Base-by-base conservation (phyloP, 2,329 filamentous ascomycete genomes). In the Geosmithia putterillii region DNA sequence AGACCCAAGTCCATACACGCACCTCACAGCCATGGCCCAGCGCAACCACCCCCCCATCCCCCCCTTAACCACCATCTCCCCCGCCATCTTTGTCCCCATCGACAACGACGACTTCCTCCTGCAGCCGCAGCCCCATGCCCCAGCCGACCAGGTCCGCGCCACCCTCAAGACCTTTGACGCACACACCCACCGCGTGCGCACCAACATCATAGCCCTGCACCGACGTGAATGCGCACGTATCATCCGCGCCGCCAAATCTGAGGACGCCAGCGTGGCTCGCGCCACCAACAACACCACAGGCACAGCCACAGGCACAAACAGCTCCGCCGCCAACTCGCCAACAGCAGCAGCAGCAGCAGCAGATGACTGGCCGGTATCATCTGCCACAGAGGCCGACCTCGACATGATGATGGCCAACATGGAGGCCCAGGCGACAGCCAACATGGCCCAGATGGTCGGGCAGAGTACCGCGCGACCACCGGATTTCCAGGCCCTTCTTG, bases 51-150 rank as follows among this genome's bases (percentile, higher is more conserved):
- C 6, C 8, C 28, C 46, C 21, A 47, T 52, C 41, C 54, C 52
- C 4, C 28, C 22, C 0, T 51, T 62, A 32, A 46, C 35, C 14
- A 44, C 48, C 43, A 49, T 58, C 45, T 46, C 52, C 4, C 50
- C 55, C 5, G 50, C 55, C 45, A 59, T 66, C 39, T 66, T 64
- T 49, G 54, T 59, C 21, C 58, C 60, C 21, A 51, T 65, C 15
- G 38, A 45, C 5, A 43, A 47, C 14, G 49, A 55, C 8, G 48
- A 54, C 37, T 50, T 57, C 41, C 46, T 51, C 38, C 44, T 45
- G 2, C 46, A 51, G 10, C 28, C 10, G 6, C n/a, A n/a, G n/a
- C n/a, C 28, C 28, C 28, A 32, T 12, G 28, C 28, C 23, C 42
- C 38, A 19, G 25, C 44, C 23, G 53, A 52, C n/a, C 46, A 44